These are phyloP conservation scores for Irineochytrium annulatum DNA, from an alignment of 192 early-diverging fungal species.

Conservation along the genomic window DNA sequence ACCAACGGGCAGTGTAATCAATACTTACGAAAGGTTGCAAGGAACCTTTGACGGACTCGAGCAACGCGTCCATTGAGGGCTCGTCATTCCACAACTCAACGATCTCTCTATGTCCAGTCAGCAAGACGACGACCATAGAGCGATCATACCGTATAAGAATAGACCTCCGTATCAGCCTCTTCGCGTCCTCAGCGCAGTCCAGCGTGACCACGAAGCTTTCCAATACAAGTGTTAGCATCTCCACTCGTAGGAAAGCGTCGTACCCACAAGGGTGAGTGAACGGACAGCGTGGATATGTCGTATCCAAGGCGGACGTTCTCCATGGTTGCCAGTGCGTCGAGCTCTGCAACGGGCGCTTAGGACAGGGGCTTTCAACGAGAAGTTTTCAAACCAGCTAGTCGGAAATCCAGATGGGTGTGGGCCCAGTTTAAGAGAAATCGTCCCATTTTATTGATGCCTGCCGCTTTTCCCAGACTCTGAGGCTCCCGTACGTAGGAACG, in stretches of 20 bases:
- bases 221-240: conserved; percentile 88
- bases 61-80: conserved; percentile 55
- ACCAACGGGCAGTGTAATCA: neutral
- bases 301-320: conserved; percentile 68
- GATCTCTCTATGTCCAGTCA: conserved; percentile 49
- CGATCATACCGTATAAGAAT: conserved; percentile 72
- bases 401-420: conserved; percentile 44
- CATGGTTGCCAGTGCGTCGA: conserved; percentile 74
- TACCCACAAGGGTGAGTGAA: conserved; percentile 45
- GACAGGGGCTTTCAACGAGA: neutral
- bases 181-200: conserved; percentile 64
- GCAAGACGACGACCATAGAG: neutral
- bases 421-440: conserved; percentile 38
- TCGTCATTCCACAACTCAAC: conserved; percentile 74
- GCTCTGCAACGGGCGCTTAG: conserved; percentile 52
- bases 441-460: conserved; percentile 1
- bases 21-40: conserved; percentile 54
- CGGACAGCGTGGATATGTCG: conserved; percentile 55
- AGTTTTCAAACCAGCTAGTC: conserved; percentile 33
- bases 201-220: conserved; percentile 71
- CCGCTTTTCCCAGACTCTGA: neutral
- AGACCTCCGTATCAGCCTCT: conserved; percentile 68
- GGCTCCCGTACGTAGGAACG: too few relatives aligned
- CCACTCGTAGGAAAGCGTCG: neutral
- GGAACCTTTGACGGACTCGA: conserved; percentile 51